Conservation (phyloP, 1,139 yeast species). For the Keqinozyma sinolaborantium region DNA sequence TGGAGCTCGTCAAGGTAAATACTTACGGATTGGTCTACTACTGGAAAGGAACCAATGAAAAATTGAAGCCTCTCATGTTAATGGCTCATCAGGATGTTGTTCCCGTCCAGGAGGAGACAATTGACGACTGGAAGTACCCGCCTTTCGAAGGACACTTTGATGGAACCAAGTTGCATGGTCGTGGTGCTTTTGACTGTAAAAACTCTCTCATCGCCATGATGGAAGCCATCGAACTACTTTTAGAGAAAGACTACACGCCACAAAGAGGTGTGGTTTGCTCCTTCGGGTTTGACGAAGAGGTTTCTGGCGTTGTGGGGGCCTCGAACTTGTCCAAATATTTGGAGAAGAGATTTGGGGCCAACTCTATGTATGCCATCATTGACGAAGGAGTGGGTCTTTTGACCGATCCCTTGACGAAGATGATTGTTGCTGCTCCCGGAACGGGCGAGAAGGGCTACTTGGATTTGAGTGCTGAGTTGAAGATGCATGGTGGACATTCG, state of each 20-base stretch:
- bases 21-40: conserved; percentile 63
- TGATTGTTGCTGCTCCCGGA: conserved; percentile 44
- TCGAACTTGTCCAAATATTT: conserved; percentile 23
- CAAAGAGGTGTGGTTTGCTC: conserved; percentile 36
- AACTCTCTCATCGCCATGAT: conserved; percentile 35
- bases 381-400: conserved; percentile 39
- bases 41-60: conserved; percentile 56
- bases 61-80: conserved; percentile 62
- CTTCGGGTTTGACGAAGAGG: conserved; percentile 46
- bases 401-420: conserved; percentile 22
- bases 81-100: conserved; percentile 85
- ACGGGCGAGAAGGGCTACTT: conserved; percentile 49
- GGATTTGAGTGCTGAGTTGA: conserved; percentile 34
- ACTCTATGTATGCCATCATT: conserved; percentile 35
- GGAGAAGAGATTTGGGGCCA: conserved; percentile 27
- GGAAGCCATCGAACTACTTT: conserved; percentile 36
- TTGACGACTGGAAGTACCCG: conserved; percentile 60
- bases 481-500: conserved; percentile 51
- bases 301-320: conserved; percentile 37
- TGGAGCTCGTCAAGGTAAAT: conserved; percentile 56
- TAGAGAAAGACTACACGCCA: conserved; percentile 26
- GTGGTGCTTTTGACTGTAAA: conserved; percentile 43
- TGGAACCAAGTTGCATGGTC: conserved; percentile 43
- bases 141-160: conserved; percentile 73
- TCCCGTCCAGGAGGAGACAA: conserved; percentile 64